Evolutionary conservation across 208 protist genomes (phyloP), one percentile per base, ranked within the genome.

Genomic region (Leishmania lainsoni): DNA sequence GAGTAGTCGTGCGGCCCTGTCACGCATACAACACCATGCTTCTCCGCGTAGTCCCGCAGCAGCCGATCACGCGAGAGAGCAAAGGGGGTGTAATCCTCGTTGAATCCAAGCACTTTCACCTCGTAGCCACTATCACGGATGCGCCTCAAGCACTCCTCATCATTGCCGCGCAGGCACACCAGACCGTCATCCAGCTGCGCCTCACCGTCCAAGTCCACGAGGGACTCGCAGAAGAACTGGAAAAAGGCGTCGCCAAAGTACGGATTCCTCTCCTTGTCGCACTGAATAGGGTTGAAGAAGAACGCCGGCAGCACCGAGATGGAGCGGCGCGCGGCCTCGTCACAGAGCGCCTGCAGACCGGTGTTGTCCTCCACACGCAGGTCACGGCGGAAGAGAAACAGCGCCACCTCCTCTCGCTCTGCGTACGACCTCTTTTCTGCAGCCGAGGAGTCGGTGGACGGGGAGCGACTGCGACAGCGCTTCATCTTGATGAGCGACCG

Each of bases 211-310:
- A 96, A 80, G 42, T 96, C 89, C 1, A 76, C 77, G 5, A 96
- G 85, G 8, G 90, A 90, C 69, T 92, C 88, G 66, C 86, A 94
- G 76, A 96, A 79, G 35, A 96, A 94, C 68, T 93, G 85, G 54
- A 96, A 90, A 79, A 87, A 93, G 42, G 86, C 85, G 5, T 87
- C 85, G 49, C 91, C 87, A 80, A 93, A 96, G 85, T 96, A 96
- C 54, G 85, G 52, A 76, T 96, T 96, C 26, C 84, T 81, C 32
- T 74, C 75, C 80, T 84, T 81, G 75, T 92, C 88, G 78, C 84
- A 88, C 81, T 96, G 91, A 52, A 84, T 51, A 0, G 93, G 91
- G 79, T 96, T 94, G 84, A 96, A 94, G 81, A 94, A 94, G 76
- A 96, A 96, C 70, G 91, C 83, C 14, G 91, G 90, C 20, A 96